Conservation (phyloP, 2,329 filamentous ascomycete genomes). For the Colletotrichum sidae region DNA sequence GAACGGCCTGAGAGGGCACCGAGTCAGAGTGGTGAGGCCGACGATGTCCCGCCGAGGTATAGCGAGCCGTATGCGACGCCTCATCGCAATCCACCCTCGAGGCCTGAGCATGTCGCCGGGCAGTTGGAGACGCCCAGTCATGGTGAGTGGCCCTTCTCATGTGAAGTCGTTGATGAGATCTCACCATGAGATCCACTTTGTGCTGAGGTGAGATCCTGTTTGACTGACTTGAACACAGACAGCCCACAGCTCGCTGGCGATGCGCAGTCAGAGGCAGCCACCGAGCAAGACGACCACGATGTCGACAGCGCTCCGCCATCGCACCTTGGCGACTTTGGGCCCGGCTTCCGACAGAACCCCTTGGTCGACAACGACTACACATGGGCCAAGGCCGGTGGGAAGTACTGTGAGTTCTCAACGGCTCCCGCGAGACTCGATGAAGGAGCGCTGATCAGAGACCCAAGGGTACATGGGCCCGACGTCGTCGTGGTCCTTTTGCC, state of each 20-base stretch:
- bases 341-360: conserved; percentile 42
- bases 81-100: conserved; percentile 5
- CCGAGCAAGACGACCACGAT: conserved; percentile 18
- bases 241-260: conserved; percentile 10
- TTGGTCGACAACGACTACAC: conserved; percentile 47
- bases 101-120: background rate
- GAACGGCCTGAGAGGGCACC: conserved; percentile 14
- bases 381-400: conserved; percentile 45
- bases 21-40: conserved; percentile 7
- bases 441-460: background rate
- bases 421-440: background rate
- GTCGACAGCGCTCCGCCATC: background rate
- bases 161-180: background rate
- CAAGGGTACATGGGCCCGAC: conserved; percentile 50
- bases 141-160: background rate
- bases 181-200: background rate
- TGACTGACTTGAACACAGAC: conserved; percentile 10
- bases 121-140: conserved; percentile 28
- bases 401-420: conserved; percentile 43
- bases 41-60: conserved; percentile 10
- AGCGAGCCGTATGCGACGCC: conserved; percentile 21
- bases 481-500: conserved; percentile 51
- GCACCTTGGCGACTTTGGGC: conserved; percentile 26
- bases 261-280: conserved; percentile 23
- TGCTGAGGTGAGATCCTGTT: background rate